Percentiles rank a stretch among this genome's conserved stretches.
These are phyloP conservation scores for Pseudogymnoascus verrucosus DNA, from an alignment of 2,329 filamentous ascomycete genomes.

Conservation along the genomic window DNA sequence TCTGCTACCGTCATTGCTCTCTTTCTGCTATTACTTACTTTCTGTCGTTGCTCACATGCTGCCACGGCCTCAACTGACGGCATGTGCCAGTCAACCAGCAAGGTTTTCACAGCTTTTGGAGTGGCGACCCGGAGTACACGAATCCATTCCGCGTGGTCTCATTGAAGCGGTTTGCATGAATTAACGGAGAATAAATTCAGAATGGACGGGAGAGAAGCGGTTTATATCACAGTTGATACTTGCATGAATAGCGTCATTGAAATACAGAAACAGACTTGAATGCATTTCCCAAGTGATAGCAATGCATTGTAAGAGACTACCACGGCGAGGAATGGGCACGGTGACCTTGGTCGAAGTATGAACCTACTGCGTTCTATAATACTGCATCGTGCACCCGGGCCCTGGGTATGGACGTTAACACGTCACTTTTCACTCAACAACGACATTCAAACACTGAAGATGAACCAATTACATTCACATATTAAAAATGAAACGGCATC, in stretches of 20 bases:
- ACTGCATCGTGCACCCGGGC: background rate
- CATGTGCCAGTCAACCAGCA: no score
- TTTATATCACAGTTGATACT: background rate
- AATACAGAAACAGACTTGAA: background rate
- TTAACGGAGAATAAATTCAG: background rate
- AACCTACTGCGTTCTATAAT: background rate
- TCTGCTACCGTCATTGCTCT: background rate
- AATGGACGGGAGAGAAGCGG: background rate
- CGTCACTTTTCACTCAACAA: background rate
- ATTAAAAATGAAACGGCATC: background rate
- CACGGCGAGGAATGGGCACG: background rate
- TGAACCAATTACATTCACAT: background rate
- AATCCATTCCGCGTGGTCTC: background rate
- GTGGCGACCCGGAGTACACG: background rate
- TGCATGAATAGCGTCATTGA: background rate
- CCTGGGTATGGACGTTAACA: background rate
- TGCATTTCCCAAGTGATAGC: background rate
- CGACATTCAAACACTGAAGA: background rate
- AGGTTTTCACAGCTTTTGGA: background rate
- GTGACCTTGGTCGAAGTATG: background rate
- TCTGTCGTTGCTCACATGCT: background rate
- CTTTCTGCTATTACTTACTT: background rate
- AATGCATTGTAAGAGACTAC: background rate
- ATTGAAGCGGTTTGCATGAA: no score
- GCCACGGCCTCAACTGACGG: no score